Conservation (phyloP, 83 land plant genomes). For the Diphasiastrum complanatum region DNA sequence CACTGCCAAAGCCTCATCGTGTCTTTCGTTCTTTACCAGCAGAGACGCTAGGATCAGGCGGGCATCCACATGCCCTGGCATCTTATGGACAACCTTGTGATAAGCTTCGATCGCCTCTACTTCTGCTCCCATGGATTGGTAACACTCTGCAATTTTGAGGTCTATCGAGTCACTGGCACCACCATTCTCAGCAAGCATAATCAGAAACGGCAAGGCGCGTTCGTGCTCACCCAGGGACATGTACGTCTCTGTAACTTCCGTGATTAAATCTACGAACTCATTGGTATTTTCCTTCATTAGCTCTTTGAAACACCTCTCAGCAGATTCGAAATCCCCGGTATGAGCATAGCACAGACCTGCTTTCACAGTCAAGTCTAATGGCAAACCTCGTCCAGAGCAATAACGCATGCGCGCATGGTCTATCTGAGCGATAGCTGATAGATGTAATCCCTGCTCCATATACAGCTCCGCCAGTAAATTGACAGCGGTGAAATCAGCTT, state of each 20-base stretch:
- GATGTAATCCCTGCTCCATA: slow-evolving; percentile 50
- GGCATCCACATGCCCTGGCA: slow-evolving; percentile 51
- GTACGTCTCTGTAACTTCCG: slow-evolving; percentile 62
- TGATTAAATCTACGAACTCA: slow-evolving; percentile 39
- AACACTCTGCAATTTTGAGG: slow-evolving; percentile 69
- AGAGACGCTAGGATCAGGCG: slow-evolving; percentile 63
- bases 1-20: slow-evolving; percentile 60
- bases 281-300: slow-evolving; percentile 35
- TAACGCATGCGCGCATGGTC: slow-evolving; percentile 38
- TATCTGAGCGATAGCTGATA: slow-evolving; percentile 54
- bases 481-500: slow-evolving; percentile 54
- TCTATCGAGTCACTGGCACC: slow-evolving; percentile 13
- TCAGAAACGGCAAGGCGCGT: slow-evolving; percentile 57
- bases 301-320: slow-evolving; percentile 59
- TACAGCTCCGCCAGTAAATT: slow-evolving; percentile 46
- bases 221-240: slow-evolving; percentile 44
- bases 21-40: slow-evolving; percentile 46
- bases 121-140: slow-evolving; percentile 37
- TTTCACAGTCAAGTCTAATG: slow-evolving; percentile 58
- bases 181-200: slow-evolving; percentile 49
- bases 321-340: slow-evolving; percentile 58
- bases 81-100: slow-evolving; percentile 45
- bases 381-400: slow-evolving; percentile 46
- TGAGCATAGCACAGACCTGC: slow-evolving; percentile 68
- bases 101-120: slow-evolving; percentile 54